A percentile compares a stretch with the other conserved stretches of the same genome.
Conservation (phyloP, 202 grass and related monocot genomes). For the Setaria viridis region DNA sequence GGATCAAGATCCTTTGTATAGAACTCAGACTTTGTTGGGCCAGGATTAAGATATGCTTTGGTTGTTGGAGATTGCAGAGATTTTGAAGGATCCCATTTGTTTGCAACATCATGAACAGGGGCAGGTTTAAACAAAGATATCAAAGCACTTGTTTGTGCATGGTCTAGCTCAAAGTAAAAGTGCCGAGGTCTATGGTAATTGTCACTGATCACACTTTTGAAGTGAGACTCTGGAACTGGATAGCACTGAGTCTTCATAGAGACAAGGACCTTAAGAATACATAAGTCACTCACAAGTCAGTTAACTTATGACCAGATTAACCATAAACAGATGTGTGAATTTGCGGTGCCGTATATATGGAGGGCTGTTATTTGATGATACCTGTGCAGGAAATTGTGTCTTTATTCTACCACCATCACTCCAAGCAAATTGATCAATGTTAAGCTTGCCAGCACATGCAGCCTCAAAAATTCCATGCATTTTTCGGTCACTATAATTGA, state of each 20-base stretch:
- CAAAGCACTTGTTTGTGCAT: conserved; percentile 64
- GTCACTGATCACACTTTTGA: conserved; percentile 57
- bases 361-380: conserved; percentile 42
- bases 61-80: conserved; percentile 11
- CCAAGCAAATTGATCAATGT: conserved; percentile 90
- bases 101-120: conserved; percentile 40
- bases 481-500: conserved; percentile 74
- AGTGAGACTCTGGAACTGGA: conserved; percentile 61
- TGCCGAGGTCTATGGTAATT: conserved; percentile 54
- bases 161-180: conserved; percentile 74
- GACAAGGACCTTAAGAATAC: conserved; percentile 58
- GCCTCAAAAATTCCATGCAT: conserved; percentile 94
- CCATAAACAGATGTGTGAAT: conserved; percentile 15
- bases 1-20: conserved; percentile 44
- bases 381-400: conserved; percentile 85
- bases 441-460: conserved; percentile 63
- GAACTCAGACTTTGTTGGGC: conserved; percentile 28
- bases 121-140: conserved; percentile 65
- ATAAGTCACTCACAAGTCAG: conserved; percentile 16
- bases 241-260: conserved; percentile 43
- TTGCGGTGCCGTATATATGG: conserved; percentile 21
- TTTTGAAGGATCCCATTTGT: not conserved
- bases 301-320: conserved; percentile 43
- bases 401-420: conserved; percentile 60
- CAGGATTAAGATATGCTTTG: conserved; percentile 26